Evolutionary conservation across 2,329 filamentous ascomycete species (phyloP).

Genomic region (Trichocomaceae sp.): DNA sequence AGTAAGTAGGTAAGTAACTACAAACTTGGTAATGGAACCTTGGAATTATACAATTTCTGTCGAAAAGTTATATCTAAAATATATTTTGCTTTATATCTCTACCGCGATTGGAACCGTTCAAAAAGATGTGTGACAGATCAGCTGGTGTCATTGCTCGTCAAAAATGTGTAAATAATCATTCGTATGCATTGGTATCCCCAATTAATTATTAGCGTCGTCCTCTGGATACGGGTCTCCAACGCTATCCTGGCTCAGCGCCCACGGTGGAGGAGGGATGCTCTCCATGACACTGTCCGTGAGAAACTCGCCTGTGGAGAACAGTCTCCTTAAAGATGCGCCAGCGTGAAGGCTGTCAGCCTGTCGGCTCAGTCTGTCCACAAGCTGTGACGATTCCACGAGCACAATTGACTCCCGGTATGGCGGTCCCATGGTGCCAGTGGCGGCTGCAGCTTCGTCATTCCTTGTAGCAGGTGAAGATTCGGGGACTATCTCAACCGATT

Average conservation of each 20-base stretch:
- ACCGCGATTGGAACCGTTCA: neutral
- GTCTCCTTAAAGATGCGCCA: slow-evolving; percentile 14
- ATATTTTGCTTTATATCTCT: neutral
- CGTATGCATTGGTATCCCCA: neutral
- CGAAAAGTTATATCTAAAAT: neutral
- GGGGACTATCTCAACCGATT: slow-evolving; percentile 30
- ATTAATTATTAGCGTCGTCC: neutral
- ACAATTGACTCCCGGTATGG: slow-evolving; percentile 25
- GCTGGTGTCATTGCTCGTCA: neutral
- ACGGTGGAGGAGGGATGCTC: slow-evolving; percentile 36
- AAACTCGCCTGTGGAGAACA: slow-evolving; percentile 31
- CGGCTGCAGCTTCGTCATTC: slow-evolving; percentile 13
- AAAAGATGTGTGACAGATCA: neutral
- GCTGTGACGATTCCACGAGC: slow-evolving; percentile 38
- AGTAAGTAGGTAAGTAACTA: too few relatives aligned
- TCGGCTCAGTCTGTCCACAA: slow-evolving; percentile 22
- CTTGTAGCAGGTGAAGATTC: slow-evolving; percentile 33
- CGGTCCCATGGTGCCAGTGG: slow-evolving; percentile 16
- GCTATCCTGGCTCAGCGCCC: slow-evolving; percentile 34
- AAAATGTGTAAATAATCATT: neutral
- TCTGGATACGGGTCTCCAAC: slow-evolving; percentile 31
- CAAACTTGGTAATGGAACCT: too few relatives aligned
- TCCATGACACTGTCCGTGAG: slow-evolving; percentile 40
- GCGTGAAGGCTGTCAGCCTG: slow-evolving; percentile 12
- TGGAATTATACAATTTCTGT: too few relatives aligned